phyloP scores from a whole-genome alignment of 331 rosid species.

The Malus hybrid region DNA sequence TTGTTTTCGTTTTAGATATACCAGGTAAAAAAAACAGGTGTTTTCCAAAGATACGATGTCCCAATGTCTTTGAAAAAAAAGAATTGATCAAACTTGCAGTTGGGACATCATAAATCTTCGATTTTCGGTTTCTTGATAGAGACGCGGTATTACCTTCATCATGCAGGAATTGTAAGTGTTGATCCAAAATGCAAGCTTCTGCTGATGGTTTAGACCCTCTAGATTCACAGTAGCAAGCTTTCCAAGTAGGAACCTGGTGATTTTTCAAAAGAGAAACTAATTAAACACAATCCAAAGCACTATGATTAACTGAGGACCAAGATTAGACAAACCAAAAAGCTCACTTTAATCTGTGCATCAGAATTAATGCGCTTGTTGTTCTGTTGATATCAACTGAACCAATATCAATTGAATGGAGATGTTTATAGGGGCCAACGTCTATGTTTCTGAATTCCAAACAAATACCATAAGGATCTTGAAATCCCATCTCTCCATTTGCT shows the following conservation, averaged over 20 bases:
- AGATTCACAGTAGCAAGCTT: conserved; percentile 70
- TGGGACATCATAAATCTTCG: neutral
- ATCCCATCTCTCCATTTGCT: conserved; percentile 33
- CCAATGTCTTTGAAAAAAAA: neutral
- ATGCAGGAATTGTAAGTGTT: conserved; percentile 86
- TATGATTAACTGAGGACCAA: conserved; percentile 11
- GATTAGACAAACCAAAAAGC: conserved; percentile 10
- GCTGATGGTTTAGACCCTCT: conserved; percentile 81
- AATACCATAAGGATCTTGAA: conserved; percentile 67
- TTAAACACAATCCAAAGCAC: neutral
- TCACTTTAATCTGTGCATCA: conserved; percentile 73
- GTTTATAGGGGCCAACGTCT: conserved; percentile 64
- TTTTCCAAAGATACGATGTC: neutral
- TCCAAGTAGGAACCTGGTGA: conserved; percentile 60
- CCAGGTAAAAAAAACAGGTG: neutral
- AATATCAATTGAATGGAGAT: conserved; percentile 52
- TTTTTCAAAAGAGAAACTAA: neutral
- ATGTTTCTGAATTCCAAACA: conserved; percentile 35
- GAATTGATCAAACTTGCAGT: neutral
- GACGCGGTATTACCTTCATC: conserved; percentile 53
- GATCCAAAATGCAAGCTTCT: conserved; percentile 98
- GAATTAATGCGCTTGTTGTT: conserved; percentile 48
- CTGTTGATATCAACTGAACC: conserved; percentile 56
- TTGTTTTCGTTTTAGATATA: neutral
- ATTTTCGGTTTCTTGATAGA: neutral